Conservation (phyloP, 2,329 filamentous ascomycete species). For the Kalaharituber pfeilii region DNA sequence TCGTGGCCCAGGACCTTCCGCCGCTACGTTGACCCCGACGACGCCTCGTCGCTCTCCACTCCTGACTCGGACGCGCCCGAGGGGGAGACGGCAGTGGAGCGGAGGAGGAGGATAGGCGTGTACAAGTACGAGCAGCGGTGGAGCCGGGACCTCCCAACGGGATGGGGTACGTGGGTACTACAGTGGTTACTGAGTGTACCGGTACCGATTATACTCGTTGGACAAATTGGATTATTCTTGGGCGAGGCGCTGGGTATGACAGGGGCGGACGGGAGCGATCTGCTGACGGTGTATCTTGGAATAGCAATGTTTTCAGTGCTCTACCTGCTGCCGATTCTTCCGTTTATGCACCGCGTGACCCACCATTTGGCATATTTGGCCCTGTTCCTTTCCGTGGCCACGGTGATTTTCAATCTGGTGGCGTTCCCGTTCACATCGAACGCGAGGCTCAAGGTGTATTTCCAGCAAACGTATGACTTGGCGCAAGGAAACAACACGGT, state of each 20-base stretch:
- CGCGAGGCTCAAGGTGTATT: conserved; percentile 71
- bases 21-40: neutral
- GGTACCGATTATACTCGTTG: conserved; percentile 57
- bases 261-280: conserved; percentile 60
- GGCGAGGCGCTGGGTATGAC: conserved; percentile 63
- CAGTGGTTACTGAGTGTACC: conserved; percentile 70
- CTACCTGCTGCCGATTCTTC: conserved; percentile 56
- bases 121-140: conserved; percentile 67
- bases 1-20: neutral
- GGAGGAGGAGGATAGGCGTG: conserved; percentile 28
- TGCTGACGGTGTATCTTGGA: conserved; percentile 51
- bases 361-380: conserved; percentile 67
- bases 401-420: conserved; percentile 66
- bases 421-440: conserved; percentile 75
- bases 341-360: conserved; percentile 73
- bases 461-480: conserved; percentile 64
- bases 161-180: conserved; percentile 61
- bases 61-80: conserved; percentile 20
- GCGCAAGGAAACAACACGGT: conserved; percentile 50
- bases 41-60: neutral
- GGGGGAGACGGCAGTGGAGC: conserved; percentile 25
- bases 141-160: conserved; percentile 55
- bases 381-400: conserved; percentile 53
- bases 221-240: conserved; percentile 56
- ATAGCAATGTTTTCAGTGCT: conserved; percentile 52